Conservation (phyloP, 169 alveolate species). For the Plasmodium blacklocki region DNA sequence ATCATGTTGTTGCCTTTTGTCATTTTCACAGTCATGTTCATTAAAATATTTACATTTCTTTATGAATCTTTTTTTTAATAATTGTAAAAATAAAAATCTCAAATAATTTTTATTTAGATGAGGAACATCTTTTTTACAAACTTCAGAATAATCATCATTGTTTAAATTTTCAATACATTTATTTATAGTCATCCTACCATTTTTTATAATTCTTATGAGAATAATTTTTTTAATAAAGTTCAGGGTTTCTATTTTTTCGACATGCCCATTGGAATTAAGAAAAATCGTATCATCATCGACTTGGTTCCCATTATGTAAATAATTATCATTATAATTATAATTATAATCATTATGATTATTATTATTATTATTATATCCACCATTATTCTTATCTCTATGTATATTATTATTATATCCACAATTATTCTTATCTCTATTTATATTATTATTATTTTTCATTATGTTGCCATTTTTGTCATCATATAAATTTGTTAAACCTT, state of each 20-base stretch:
- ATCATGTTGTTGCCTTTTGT: background rate
- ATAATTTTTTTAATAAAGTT: slow-evolving; percentile 54
- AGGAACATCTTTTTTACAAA: slow-evolving; percentile 52
- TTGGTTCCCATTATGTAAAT: background rate
- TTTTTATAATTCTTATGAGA: slow-evolving; percentile 59
- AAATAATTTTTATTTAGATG: slow-evolving; percentile 28
- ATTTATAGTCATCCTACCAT: slow-evolving; percentile 58
- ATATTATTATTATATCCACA: background rate
- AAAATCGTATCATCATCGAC: background rate
- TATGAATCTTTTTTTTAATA: slow-evolving; percentile 54
- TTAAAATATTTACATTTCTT: slow-evolving; percentile 69
- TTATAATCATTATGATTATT: background rate
- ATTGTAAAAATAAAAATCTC: slow-evolving; percentile 33
- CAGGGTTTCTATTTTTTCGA: slow-evolving; percentile 4
- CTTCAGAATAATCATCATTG: slow-evolving; percentile 62
- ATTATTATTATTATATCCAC: background rate
- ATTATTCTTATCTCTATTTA: background rate
- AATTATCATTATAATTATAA: background rate
- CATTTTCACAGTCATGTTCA: slow-evolving; percentile 66
- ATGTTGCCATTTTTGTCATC: background rate
- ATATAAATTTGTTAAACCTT: background rate
- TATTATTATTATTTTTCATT: background rate
- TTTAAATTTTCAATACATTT: slow-evolving; percentile 36
- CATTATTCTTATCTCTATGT: background rate
- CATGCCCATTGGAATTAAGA: background rate